Conservation (phyloP, 2,329 filamentous ascomycete species). For the Apiospora arundinis region DNA sequence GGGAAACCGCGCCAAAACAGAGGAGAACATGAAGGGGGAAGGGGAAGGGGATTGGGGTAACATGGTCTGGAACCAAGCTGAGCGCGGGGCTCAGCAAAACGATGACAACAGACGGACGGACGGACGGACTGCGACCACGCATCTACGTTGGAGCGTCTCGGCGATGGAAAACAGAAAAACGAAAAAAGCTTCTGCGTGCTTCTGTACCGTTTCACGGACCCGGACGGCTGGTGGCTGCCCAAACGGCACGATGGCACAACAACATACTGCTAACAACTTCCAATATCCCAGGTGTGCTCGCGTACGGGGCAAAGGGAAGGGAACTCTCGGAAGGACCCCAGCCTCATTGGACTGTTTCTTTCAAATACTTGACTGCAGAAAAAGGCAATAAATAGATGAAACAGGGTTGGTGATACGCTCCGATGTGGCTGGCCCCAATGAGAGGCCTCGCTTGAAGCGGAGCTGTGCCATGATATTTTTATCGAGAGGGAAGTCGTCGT, state of each 20-base stretch:
- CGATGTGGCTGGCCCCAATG: not conserved
- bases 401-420: slow-evolving; percentile 9
- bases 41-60: not conserved
- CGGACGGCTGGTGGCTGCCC: slow-evolving; percentile 1
- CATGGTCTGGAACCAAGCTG: not conserved
- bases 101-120: not conserved
- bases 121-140: not conserved
- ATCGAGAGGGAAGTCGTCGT: too few relatives aligned
- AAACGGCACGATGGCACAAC: too few relatives aligned
- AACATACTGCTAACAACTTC: too few relatives aligned
- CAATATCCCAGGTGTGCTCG: too few relatives aligned
- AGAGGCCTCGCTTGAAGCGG: not conserved
- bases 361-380: not conserved
- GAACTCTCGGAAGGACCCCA: too few relatives aligned
- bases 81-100: not conserved
- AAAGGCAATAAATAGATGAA: slow-evolving; percentile 12
- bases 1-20: slow-evolving; percentile 11
- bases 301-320: too few relatives aligned
- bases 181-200: too few relatives aligned
- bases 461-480: not conserved
- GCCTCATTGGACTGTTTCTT: too few relatives aligned
- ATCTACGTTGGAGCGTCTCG: not conserved
- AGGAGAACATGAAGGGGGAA: not conserved
- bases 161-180: not conserved
- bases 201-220: not conserved